Conservation (phyloP, 2,329 filamentous ascomycete species). For the Talaromyces piceae region DNA sequence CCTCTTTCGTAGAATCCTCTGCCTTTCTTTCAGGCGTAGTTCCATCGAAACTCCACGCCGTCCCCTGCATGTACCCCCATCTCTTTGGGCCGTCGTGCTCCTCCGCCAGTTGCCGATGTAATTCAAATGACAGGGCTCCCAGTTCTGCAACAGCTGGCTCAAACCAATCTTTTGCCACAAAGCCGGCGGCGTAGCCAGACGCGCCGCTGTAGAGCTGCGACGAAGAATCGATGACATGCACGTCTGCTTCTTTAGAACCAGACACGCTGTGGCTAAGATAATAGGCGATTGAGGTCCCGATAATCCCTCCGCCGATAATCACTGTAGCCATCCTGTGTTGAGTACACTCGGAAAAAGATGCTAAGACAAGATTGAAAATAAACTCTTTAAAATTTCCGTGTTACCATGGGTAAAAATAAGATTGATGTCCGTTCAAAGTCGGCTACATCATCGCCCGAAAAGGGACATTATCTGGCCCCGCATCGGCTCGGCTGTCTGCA, state of each 20-base stretch:
- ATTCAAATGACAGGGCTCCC: constrained; percentile 59
- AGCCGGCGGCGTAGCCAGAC: constrained; percentile 67
- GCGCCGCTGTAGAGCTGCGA: constrained; percentile 62
- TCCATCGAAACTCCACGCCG: constrained; percentile 49
- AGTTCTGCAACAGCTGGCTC: constrained; percentile 49
- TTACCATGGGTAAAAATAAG: too few species aligned
- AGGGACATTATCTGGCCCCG: neutral
- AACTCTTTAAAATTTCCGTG: too few species aligned
- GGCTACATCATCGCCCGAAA: too few species aligned
- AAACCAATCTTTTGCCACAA: constrained; percentile 69
- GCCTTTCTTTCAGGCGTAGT: constrained; percentile 34
- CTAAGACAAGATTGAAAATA: neutral
- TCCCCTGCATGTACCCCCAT: constrained; percentile 56
- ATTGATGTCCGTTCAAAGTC: too few species aligned
- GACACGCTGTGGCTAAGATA: constrained; percentile 50
- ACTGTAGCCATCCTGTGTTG: constrained; percentile 45
- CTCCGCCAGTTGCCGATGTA: constrained; percentile 59
- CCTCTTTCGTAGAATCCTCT: constrained; percentile 40
- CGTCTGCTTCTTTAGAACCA: constrained; percentile 24
- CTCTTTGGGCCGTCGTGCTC: constrained; percentile 49
- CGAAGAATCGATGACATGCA: constrained; percentile 53
- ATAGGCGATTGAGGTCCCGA: constrained; percentile 64
- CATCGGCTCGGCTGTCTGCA: too few species aligned
- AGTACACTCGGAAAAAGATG: neutral
- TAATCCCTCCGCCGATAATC: constrained; percentile 63